Conservation (phyloP, 164 flowering plant genomes). For the Cinnamomum micranthum region DNA sequence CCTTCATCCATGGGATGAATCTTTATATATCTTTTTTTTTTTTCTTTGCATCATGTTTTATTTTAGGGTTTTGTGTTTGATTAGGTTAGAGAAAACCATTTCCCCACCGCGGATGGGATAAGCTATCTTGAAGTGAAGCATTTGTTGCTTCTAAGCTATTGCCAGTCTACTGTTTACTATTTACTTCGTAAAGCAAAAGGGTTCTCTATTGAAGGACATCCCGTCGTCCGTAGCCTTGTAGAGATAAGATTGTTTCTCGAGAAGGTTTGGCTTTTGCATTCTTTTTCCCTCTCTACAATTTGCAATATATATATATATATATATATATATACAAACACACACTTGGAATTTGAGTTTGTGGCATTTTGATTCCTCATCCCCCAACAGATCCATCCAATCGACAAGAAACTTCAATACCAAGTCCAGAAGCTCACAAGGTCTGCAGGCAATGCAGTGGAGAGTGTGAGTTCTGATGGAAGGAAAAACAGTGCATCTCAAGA, state of each 20-base stretch:
- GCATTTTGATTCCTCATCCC: background rate
- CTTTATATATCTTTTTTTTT: background rate
- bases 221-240: slow-evolving; percentile 74
- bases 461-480: slow-evolving; percentile 29
- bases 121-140: slow-evolving; percentile 92
- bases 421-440: slow-evolving; percentile 65
- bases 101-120: slow-evolving; percentile 75
- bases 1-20: background rate
- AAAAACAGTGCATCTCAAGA: slow-evolving; percentile 28
- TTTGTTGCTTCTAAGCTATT: slow-evolving; percentile 74
- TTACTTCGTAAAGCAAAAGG: slow-evolving; percentile 86
- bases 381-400: slow-evolving; percentile 80
- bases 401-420: slow-evolving; percentile 80
- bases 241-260: slow-evolving; percentile 84
- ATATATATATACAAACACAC: too few species aligned
- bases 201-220: slow-evolving; percentile 73
- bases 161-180: slow-evolving; percentile 85
- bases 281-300: background rate
- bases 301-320: too few species aligned
- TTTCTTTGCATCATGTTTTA: background rate
- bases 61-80: background rate
- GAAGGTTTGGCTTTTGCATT: slow-evolving; percentile 44
- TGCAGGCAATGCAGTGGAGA: slow-evolving; percentile 24
- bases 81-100: slow-evolving; percentile 71
- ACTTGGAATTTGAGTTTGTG: background rate